A percentile compares a stretch with the other conserved stretches of the same genome.
phyloP scores from a whole-genome alignment of 441 rosid species.

The Euphorbia corollata region DNA sequence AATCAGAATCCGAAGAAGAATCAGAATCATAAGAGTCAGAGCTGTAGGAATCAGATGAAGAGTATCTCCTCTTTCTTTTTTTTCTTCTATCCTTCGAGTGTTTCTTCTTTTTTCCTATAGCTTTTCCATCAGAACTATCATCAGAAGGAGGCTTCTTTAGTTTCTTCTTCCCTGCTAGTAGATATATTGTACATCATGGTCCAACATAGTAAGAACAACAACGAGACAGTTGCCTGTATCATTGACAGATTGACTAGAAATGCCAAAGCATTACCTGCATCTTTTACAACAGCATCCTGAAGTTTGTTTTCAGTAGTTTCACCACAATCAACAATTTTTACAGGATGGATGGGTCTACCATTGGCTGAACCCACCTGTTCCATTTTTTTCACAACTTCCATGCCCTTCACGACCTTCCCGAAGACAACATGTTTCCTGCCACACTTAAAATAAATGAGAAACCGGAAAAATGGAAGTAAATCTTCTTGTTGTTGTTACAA shows the following conservation, averaged over 20 bases:
- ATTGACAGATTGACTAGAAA: slow-evolving; percentile 1
- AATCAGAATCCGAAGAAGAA: slow-evolving; percentile 30
- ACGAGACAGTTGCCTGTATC: slow-evolving; percentile 8
- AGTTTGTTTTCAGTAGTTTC: slow-evolving; percentile 46
- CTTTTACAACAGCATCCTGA: slow-evolving; percentile 42
- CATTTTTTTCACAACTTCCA: slow-evolving; percentile 70
- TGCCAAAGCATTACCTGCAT: slow-evolving; percentile 39
- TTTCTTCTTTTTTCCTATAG: slow-evolving; percentile 40
- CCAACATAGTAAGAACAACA: neutral
- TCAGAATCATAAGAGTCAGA: slow-evolving; percentile 54
- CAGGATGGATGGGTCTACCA: slow-evolving; percentile 54
- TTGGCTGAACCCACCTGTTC: slow-evolving; percentile 63
- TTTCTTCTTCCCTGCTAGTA: slow-evolving; percentile 52
- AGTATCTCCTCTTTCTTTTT: slow-evolving; percentile 67
- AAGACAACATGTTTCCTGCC: slow-evolving; percentile 95
- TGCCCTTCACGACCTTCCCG: slow-evolving; percentile 79
- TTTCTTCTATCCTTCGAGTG: slow-evolving; percentile 43
- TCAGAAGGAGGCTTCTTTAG: slow-evolving; percentile 43
- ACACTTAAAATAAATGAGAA: slow-evolving; percentile 23
- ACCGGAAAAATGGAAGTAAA: slow-evolving; percentile 7
- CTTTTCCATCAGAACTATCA: slow-evolving; percentile 47
- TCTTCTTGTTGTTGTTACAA: neutral
- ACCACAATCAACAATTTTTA: slow-evolving; percentile 72
- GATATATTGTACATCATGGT: neutral
- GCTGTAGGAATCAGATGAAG: slow-evolving; percentile 71